phyloP scores from a whole-genome alignment of 139 green algal species.

The Chlorella sp. region DNA sequence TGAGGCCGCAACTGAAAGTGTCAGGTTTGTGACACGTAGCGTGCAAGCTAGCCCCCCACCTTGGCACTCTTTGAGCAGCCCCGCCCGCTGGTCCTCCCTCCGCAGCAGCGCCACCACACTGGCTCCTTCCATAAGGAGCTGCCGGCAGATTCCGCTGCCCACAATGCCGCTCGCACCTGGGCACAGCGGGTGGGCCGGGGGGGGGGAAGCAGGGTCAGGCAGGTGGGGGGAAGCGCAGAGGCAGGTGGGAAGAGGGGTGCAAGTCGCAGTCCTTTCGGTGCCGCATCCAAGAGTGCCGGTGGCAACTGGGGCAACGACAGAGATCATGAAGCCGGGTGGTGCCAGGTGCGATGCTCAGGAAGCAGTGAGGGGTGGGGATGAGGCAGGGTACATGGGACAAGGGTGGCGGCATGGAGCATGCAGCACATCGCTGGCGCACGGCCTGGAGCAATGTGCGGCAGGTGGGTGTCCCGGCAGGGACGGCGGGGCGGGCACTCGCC shows the following conservation, averaged over 20 bases:
- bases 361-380: not conserved
- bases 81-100: conserved; percentile 11
- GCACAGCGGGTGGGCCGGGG: not conserved
- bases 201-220: not conserved
- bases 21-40: not conserved
- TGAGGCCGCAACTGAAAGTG: too few species aligned
- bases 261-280: not conserved
- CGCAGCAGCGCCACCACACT: conserved; percentile 34
- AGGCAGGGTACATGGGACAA: not conserved
- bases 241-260: not conserved
- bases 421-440: too few species aligned
- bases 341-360: too few species aligned
- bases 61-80: conserved; percentile 26
- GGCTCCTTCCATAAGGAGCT: conserved; percentile 37
- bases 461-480: not conserved
- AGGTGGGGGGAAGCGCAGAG: not conserved
- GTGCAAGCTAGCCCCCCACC: not conserved
- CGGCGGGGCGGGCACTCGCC: not conserved
- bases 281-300: too few species aligned
- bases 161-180: conserved; percentile 37
- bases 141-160: conserved; percentile 34
- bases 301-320: not conserved
- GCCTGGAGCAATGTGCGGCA: not conserved
- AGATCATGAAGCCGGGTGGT: not conserved
- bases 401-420: not conserved